Conservation (phyloP, 331 rosid genomes). For the Erythrophleum ivorense region DNA sequence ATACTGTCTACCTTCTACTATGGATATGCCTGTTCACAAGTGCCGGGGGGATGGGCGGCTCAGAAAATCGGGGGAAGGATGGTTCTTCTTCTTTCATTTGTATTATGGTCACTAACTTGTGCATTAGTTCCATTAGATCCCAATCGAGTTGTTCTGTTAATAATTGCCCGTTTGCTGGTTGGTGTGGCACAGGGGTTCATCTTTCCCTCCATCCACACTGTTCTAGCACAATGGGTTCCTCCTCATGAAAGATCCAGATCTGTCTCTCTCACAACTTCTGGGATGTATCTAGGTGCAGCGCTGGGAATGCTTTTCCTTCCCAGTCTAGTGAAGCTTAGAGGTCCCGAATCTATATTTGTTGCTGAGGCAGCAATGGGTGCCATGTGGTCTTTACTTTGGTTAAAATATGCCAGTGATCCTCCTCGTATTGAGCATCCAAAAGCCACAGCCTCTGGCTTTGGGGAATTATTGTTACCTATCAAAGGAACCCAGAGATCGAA, state of each 20-base stretch:
- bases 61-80: conserved; percentile 88
- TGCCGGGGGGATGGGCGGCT: conserved; percentile 97
- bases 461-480: conserved; percentile 68
- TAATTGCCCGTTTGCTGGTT: conserved; percentile 85
- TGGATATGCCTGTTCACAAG: conserved; percentile 96
- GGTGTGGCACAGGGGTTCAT: conserved; percentile 96
- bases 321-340: conserved; percentile 71
- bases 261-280: conserved; percentile 92
- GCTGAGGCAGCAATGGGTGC: conserved; percentile 86
- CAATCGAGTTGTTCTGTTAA: conserved; percentile 53
- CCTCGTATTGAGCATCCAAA: conserved; percentile 82
- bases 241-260: conserved; percentile 97
- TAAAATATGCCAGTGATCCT: conserved; percentile 69
- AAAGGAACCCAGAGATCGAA: conserved; percentile 53
- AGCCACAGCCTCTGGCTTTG: conserved; percentile 73
- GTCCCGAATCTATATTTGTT: conserved; percentile 85
- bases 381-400: conserved; percentile 86
- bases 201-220: conserved; percentile 95
- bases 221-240: conserved; percentile 98
- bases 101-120: conserved; percentile 87
- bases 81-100: conserved; percentile 81
- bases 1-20: conserved; percentile 90
- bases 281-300: conserved; percentile 96
- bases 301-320: conserved; percentile 88
- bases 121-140: conserved; percentile 85